These are phyloP conservation scores for Fragaria nilgerrensis DNA, from an alignment of 306 rosid species.

Conservation along the genomic window DNA sequence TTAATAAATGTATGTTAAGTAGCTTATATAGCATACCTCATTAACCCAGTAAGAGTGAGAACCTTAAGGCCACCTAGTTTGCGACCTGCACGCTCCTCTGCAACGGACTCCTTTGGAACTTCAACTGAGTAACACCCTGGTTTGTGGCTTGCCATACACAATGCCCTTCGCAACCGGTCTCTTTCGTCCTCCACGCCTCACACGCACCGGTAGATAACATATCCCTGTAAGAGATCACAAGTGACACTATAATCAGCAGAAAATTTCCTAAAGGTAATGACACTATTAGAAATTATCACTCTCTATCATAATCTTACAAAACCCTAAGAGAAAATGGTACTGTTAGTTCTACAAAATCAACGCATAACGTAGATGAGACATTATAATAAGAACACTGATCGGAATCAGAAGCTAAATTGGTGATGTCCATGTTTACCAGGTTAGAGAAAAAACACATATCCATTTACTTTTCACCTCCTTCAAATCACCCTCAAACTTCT, in stretches of 20 bases:
- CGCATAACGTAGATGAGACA: background rate
- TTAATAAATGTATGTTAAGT: background rate
- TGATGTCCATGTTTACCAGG: background rate
- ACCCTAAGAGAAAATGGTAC: background rate
- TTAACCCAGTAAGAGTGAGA: slow-evolving; percentile 86
- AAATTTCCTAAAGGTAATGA: background rate
- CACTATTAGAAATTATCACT: too few species aligned
- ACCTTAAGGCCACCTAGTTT: slow-evolving; percentile 88
- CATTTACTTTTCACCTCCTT: background rate
- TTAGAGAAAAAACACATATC: background rate
- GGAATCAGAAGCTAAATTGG: background rate
- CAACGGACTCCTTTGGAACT: slow-evolving; percentile 89
- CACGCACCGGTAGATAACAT: slow-evolving; percentile 87
- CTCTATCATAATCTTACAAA: background rate
- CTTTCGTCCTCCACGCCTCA: slow-evolving; percentile 88
- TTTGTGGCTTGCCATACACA: slow-evolving; percentile 88
- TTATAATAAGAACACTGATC: background rate
- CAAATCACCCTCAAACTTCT: background rate
- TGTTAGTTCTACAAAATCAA: background rate
- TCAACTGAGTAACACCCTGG: slow-evolving; percentile 91
- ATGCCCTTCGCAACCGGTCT: slow-evolving; percentile 94
- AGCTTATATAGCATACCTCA: slow-evolving; percentile 44
- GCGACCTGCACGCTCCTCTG: slow-evolving; percentile 90
- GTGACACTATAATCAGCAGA: background rate
- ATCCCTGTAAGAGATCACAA: slow-evolving; percentile 45